phyloP scores from a whole-genome alignment of 2,329 filamentous ascomycete genomes.

The Fusarium sp. region DNA sequence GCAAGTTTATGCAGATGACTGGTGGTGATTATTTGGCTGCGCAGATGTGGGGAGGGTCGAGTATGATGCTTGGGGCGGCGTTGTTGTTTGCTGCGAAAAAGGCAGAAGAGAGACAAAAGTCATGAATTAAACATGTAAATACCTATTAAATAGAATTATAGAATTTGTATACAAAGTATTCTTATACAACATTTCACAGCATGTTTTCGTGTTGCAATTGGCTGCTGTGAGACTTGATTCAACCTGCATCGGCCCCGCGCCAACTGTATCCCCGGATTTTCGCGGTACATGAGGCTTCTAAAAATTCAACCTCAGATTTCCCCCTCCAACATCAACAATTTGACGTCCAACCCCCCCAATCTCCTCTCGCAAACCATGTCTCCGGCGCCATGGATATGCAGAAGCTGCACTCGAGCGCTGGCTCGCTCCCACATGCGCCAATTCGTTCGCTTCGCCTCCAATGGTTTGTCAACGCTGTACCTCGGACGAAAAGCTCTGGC shows the following conservation, averaged over 20 bases:
- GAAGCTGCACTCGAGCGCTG: constrained; percentile 48
- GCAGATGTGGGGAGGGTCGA: constrained; percentile 59
- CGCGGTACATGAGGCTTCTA: constrained; percentile 20
- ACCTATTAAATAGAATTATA: background rate
- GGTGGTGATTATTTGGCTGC: constrained; percentile 58
- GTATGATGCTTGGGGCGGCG: constrained; percentile 53
- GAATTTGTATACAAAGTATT: background rate
- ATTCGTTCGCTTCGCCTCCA: constrained; percentile 47
- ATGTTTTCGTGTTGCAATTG: background rate
- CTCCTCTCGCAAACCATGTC: constrained; percentile 42
- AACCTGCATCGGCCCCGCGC: background rate
- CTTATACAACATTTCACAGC: background rate
- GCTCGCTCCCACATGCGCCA: constrained; percentile 37
- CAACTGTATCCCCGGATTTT: constrained; percentile 30
- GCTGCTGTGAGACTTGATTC: background rate
- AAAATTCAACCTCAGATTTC: constrained; percentile 30
- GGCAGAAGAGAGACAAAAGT: constrained; percentile 42
- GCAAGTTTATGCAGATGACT: constrained; percentile 56
- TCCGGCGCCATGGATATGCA: constrained; percentile 49
- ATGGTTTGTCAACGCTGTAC: constrained; percentile 36
- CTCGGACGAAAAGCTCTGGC: background rate
- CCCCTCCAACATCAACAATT: background rate
- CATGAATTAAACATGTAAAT: background rate
- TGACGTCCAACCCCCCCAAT: background rate
- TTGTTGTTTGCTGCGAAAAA: constrained; percentile 53